Evolutionary conservation across 2,329 filamentous ascomycete species (phyloP).

Genomic region (Trichophyton simii): DNA sequence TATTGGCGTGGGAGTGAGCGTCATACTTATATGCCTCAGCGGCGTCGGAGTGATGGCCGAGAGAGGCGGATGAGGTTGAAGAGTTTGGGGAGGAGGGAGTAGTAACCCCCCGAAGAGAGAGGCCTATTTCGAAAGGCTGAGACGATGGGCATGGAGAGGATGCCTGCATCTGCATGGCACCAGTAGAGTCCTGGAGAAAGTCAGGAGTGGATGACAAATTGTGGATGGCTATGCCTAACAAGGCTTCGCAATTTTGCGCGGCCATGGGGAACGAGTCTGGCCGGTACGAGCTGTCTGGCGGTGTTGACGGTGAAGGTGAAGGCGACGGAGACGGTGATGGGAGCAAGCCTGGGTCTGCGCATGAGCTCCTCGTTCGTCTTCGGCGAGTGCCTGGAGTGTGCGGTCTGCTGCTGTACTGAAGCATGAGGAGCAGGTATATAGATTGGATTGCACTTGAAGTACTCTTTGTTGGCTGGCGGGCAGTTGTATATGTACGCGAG

Average conservation of each 20-base stretch:
- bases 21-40: conserved; percentile 3
- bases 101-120: conserved; percentile 1
- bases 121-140: conserved; percentile 5
- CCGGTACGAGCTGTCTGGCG: neutral
- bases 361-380: neutral
- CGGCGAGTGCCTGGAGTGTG: neutral
- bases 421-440: neutral
- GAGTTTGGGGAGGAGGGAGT: neutral
- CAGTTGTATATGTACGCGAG: neutral
- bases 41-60: conserved; percentile 3
- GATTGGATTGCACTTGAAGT: neutral
- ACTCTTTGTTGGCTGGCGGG: neutral
- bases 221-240: conserved; percentile 4
- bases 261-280: conserved; percentile 1
- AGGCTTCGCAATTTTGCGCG: conserved; percentile 5
- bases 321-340: neutral
- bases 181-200: neutral
- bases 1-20: neutral
- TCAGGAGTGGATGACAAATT: conserved; percentile 3
- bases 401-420: neutral
- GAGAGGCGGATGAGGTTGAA: conserved; percentile 1
- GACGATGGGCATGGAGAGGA: neutral
- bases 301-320: neutral
- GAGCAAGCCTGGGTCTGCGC: neutral
- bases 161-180: conserved; percentile 2